Evolutionary conservation across 306 rosid species (phyloP), one percentile per base, ranked within the genome.

Genomic region (Sicyos edulis): DNA sequence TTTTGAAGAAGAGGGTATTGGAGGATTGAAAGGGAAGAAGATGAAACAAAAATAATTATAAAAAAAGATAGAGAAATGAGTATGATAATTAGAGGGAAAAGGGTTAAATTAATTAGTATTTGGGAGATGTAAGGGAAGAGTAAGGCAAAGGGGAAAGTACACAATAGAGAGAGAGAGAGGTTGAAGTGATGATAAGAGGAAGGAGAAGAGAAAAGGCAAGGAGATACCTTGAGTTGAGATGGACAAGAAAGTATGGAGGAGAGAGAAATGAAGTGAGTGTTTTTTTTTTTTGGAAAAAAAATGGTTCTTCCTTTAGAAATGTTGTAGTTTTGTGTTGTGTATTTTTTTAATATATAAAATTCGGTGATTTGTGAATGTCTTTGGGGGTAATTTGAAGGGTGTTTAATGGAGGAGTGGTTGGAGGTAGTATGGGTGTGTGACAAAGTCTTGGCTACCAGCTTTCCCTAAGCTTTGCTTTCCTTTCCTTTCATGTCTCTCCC

Each of bases 211-310:
- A 64, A 24, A 64, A 45, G 29, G 51, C 53, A 47, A 47, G 52
- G 74, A 70, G 74, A 70, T 50, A 61, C 59, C 59, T 70, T 29
- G 74, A 70, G 22, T 50, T 51, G 26, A 52, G 49, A 24, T 70
- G 49, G 74, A 70, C 74, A 70, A 54, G 63, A 32, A 47, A 67
- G 72, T 67, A 67, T 67, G 72, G 55, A 67, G 55, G 63, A 32
- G 54, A 71, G 62, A 54, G 57, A 54, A 15, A 19, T 50, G 40
- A 8, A 32, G 45, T n/a, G 32, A 13, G 12, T 47, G 11, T 47
- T 47, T 3, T 7, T 12, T 70, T 70, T 4, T 32, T 4, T 32
- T 32, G 37, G 5, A 4, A 11, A 47, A 47, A 47, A 47, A 47
- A 47, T 47, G 52, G 15, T 47, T 47, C 67, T 62, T 54, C 14